Evolutionary conservation across 129 eudicot genomes (phyloP).

Genomic region (Pseudognaphalium luteoalbum): DNA sequence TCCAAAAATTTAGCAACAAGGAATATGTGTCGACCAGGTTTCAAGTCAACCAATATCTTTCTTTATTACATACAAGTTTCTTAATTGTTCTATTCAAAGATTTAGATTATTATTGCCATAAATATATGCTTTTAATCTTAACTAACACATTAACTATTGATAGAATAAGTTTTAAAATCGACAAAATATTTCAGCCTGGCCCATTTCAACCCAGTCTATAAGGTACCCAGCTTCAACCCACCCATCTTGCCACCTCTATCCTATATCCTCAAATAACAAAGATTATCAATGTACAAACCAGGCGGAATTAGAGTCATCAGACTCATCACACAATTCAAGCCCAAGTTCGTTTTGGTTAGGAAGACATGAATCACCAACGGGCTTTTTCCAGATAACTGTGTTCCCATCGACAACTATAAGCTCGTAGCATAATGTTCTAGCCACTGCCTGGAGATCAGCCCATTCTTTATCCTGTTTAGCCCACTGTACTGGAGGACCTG

Average conservation of each 20-base stretch:
- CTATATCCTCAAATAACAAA: slow-evolving; percentile 10
- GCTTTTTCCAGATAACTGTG: slow-evolving; percentile 94
- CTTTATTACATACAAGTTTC: not conserved
- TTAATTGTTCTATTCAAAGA: not conserved
- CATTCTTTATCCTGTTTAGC: slow-evolving; percentile 95
- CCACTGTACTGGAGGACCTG: slow-evolving; percentile 99
- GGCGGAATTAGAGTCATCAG: slow-evolving; percentile 81
- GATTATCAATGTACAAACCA: slow-evolving; percentile 47
- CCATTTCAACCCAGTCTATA: not conserved
- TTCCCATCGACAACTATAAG: slow-evolving; percentile 92
- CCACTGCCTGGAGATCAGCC: slow-evolving; percentile 96
- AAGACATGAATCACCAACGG: slow-evolving; percentile 77
- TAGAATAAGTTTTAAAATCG: not conserved
- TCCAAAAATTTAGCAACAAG: not conserved
- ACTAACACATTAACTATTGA: not conserved
- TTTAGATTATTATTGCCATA: not conserved
- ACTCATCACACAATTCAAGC: slow-evolving; percentile 62
- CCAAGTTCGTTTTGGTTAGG: slow-evolving; percentile 82
- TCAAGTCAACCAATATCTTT: slow-evolving; percentile 3
- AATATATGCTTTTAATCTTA: not conserved
- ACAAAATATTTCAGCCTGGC: not conserved
- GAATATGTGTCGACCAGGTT: not conserved
- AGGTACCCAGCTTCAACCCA: not conserved
- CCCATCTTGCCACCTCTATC: slow-evolving; percentile 9
- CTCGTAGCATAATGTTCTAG: slow-evolving; percentile 89